Percentiles rank a stretch among this genome's conserved stretches.
Conservation (phyloP, 805 yeast genomes). For the Starmerella floris region DNA sequence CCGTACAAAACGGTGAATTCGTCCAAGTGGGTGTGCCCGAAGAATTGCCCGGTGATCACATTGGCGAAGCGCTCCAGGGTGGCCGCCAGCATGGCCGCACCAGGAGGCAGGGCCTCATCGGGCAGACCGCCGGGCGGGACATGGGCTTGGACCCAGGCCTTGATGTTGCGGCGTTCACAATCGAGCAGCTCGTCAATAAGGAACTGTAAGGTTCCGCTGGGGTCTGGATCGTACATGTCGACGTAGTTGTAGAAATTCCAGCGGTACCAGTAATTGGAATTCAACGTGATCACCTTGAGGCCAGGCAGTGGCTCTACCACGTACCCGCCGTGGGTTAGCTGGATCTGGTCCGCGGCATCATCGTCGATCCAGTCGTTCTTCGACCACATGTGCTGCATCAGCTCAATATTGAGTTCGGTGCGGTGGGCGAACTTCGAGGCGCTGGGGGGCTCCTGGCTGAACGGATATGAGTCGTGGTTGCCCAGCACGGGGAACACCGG, state of each 20-base stretch:
- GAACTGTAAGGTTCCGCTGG: slow-evolving; percentile 51
- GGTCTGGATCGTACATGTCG: slow-evolving; percentile 40
- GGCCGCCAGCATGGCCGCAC: slow-evolving; percentile 41
- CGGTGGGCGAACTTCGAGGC: slow-evolving; percentile 33
- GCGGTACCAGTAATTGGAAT: slow-evolving; percentile 55
- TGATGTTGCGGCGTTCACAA: slow-evolving; percentile 42
- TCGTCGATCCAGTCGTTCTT: slow-evolving; percentile 33
- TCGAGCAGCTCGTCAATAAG: slow-evolving; percentile 48
- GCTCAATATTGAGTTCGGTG: slow-evolving; percentile 37
- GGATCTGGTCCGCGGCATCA: slow-evolving; percentile 27
- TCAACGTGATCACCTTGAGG: slow-evolving; percentile 46
- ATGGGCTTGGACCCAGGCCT: slow-evolving; percentile 66
- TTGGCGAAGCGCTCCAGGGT: slow-evolving; percentile 52
- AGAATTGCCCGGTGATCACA: slow-evolving; percentile 55
- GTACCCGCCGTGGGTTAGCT: slow-evolving; percentile 48
- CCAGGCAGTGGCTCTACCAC: slow-evolving; percentile 44
- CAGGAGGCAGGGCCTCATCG: slow-evolving; percentile 50
- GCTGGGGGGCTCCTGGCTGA: slow-evolving; percentile 51
- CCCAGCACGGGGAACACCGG: slow-evolving; percentile 55
- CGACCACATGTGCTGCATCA: slow-evolving; percentile 38
- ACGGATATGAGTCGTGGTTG: slow-evolving; percentile 62
- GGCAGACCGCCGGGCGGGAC: slow-evolving; percentile 42
- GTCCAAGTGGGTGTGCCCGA: slow-evolving; percentile 60
- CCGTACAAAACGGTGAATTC: slow-evolving; percentile 50
- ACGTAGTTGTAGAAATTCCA: slow-evolving; percentile 47